phyloP scores from a whole-genome alignment of 192 early-diverging fungal species.

The Rhizophagus clarus region DNA sequence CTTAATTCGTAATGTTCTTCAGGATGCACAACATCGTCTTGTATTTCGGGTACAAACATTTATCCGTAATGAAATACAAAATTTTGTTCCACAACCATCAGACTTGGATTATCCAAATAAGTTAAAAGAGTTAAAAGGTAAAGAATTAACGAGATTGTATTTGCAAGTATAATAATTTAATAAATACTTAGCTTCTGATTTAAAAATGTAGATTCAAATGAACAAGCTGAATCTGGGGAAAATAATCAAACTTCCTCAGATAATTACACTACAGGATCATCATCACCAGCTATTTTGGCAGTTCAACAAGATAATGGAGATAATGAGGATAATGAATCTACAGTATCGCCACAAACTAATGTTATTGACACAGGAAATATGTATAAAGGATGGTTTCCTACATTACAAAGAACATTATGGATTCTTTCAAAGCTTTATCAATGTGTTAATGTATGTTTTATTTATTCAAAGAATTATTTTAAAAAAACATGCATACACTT shows the following conservation, averaged over 20 bases:
- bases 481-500: background rate
- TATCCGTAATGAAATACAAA: slow-evolving; percentile 76
- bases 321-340: slow-evolving; percentile 30
- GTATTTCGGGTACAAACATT: slow-evolving; percentile 85
- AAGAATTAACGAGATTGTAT: no score
- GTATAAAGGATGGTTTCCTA: slow-evolving; percentile 75
- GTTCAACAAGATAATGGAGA: slow-evolving; percentile 26
- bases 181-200: background rate
- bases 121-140: slow-evolving; percentile 30
- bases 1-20: slow-evolving; percentile 78
- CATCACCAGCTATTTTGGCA: slow-evolving; percentile 15
- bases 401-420: slow-evolving; percentile 79
- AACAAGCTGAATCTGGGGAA: background rate
- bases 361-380: slow-evolving; percentile 39
- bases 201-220: background rate
- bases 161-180: background rate
- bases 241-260: background rate
- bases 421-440: slow-evolving; percentile 79
- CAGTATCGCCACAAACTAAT: slow-evolving; percentile 33
- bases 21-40: slow-evolving; percentile 88
- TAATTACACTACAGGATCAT: no score
- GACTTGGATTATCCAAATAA: slow-evolving; percentile 59
- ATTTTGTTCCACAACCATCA: slow-evolving; percentile 68
- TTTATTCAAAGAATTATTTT: background rate
- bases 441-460: slow-evolving; percentile 61